Percentiles rank a stretch among this genome's conserved stretches.
These are phyloP conservation scores for Arthrobotrys sphaeroides DNA, from an alignment of 2,329 filamentous ascomycete genomes.

Conservation along the genomic window DNA sequence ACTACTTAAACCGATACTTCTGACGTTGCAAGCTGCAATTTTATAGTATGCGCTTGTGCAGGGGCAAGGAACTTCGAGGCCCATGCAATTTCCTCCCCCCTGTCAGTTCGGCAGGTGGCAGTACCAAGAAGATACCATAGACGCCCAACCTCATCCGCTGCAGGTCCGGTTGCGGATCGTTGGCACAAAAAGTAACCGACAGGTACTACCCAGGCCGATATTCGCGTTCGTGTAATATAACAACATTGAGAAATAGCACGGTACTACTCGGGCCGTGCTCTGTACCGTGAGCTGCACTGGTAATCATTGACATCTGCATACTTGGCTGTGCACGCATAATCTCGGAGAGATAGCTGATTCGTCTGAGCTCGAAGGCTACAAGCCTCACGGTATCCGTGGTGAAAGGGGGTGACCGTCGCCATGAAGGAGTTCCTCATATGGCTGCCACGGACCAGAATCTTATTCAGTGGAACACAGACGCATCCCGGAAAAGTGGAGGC, in stretches of 20 bases:
- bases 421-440: neutral
- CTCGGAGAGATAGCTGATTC: conserved; percentile 30
- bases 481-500: neutral
- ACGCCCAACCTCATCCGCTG: conserved; percentile 34
- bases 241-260: conserved; percentile 42
- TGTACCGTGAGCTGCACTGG: neutral
- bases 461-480: conserved; percentile 22
- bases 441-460: conserved; percentile 3
- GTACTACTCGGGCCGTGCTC: conserved; percentile 13
- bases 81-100: conserved; percentile 36
- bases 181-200: conserved; percentile 42
- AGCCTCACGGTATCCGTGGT: conserved; percentile 7
- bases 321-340: conserved; percentile 35
- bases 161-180: conserved; percentile 22
- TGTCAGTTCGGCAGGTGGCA: conserved; percentile 28
- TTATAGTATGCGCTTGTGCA: conserved; percentile 35
- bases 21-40: conserved; percentile 34
- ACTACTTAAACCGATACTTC: conserved; percentile 30
- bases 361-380: neutral
- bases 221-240: conserved; percentile 45
- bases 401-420: conserved; percentile 8
- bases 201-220: conserved; percentile 24
- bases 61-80: conserved; percentile 20
- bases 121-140: conserved; percentile 46
- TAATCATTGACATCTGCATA: conserved; percentile 15